phyloP scores from a whole-genome alignment of 2,329 filamentous ascomycete genomes.

The Calonectria pteridis region DNA sequence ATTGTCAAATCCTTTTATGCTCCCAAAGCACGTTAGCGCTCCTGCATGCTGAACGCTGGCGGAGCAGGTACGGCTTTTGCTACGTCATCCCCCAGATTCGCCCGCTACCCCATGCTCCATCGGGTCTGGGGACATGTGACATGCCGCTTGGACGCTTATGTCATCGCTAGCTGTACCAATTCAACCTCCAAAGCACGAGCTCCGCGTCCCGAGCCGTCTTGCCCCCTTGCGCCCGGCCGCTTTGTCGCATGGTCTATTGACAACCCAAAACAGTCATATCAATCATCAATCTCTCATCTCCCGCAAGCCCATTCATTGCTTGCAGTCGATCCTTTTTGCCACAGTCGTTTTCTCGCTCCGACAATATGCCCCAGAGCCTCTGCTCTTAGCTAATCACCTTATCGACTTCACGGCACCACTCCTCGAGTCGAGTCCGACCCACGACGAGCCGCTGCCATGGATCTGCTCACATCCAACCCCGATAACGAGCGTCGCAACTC shows the following conservation, averaged over 20 bases:
- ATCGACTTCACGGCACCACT: constrained; percentile 20
- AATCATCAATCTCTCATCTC: constrained; percentile 18
- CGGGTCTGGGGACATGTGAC: constrained; percentile 6
- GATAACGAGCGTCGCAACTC: constrained; percentile 51
- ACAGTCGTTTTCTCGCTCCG: constrained; percentile 22
- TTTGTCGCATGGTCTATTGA: constrained; percentile 36
- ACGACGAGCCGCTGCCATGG: constrained; percentile 28
- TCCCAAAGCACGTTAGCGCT: neutral
- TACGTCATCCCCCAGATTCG: constrained; percentile 1
- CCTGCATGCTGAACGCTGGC: neutral
- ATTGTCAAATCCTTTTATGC: neutral
- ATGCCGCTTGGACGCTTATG: constrained; percentile 33
- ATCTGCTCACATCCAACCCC: constrained; percentile 32
- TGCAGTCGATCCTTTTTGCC: constrained; percentile 26
- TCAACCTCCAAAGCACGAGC: constrained; percentile 34
- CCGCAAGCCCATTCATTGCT: neutral
- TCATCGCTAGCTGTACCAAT: constrained; percentile 39
- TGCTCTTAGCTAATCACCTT: constrained; percentile 16
- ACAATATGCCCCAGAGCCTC: constrained; percentile 38
- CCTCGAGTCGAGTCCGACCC: neutral
- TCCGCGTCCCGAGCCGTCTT: neutral
- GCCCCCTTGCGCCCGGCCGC: constrained; percentile 14
- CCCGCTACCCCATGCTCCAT: neutral
- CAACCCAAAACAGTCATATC: constrained; percentile 36
- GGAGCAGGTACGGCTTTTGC: neutral